These are phyloP conservation scores for Leccinum subrobustum DNA, from an alignment of 1,284 basidiomycete species.

Conservation along the genomic window DNA sequence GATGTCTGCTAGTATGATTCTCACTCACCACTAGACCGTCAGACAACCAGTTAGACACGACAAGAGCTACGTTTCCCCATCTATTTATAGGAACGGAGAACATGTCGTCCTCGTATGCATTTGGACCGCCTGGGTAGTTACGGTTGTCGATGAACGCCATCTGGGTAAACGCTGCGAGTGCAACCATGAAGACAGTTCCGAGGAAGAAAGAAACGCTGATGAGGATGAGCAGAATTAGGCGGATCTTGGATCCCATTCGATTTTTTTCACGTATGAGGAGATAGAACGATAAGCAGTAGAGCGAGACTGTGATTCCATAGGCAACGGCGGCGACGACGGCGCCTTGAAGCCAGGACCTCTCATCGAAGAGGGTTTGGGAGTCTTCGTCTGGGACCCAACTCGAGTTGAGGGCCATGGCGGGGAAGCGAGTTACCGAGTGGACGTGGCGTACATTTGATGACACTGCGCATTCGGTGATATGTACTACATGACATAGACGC, in stretches of 20 bases:
- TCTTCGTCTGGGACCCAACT: not conserved
- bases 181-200: not conserved
- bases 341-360: not conserved
- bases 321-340: not conserved
- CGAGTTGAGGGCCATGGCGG: not conserved
- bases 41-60: not conserved
- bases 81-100: not conserved
- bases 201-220: not conserved
- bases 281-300: not conserved
- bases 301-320: not conserved
- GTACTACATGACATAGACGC: not conserved
- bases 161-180: not conserved
- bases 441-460: not conserved
- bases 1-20: not conserved
- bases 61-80: not conserved
- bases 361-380: not conserved
- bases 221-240: not conserved
- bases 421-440: not conserved
- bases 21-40: not conserved
- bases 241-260: not conserved
- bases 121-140: not conserved
- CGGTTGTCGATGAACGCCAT: not conserved
- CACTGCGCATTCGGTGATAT: not conserved
- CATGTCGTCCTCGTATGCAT: not conserved
- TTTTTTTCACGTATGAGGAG: not conserved